Evolutionary conservation across 257 asterid genomes (phyloP).

Genomic region (Solanum pinnatisectum): DNA sequence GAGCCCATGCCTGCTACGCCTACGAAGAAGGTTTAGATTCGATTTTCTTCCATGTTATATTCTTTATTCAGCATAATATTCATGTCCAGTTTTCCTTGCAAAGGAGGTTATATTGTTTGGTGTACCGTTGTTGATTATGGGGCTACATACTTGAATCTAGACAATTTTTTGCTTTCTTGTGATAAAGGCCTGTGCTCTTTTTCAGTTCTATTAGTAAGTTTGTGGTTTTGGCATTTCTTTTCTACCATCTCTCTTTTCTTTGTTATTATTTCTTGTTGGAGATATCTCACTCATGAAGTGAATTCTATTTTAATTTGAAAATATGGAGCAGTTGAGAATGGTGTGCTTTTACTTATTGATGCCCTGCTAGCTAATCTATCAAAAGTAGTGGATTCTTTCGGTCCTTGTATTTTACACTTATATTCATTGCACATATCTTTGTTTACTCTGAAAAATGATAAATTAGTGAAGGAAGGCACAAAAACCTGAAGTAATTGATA

Average conservation of each 20-base stretch:
- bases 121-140: not conserved
- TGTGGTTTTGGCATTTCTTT: not conserved
- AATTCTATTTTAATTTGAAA: not conserved
- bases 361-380: not conserved
- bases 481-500: not conserved
- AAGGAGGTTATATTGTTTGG: not conserved
- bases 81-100: not conserved
- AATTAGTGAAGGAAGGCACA: not conserved
- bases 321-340: not conserved
- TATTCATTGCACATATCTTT: not conserved
- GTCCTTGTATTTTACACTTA: not conserved
- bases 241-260: not conserved
- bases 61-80: not conserved
- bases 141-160: not conserved
- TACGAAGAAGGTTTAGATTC: slow-evolving; percentile 42
- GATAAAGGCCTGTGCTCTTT: not conserved
- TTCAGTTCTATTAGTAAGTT: not conserved
- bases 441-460: not conserved
- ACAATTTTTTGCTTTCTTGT: not conserved
- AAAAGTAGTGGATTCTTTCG: not conserved
- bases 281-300: not conserved
- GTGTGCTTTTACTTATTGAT: not conserved
- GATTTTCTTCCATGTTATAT: not conserved
- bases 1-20: slow-evolving; percentile 61
- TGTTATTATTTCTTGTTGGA: not conserved